Conservation (phyloP, 495 filamentous ascomycete genomes). For the Alectoria sarmentosa region DNA sequence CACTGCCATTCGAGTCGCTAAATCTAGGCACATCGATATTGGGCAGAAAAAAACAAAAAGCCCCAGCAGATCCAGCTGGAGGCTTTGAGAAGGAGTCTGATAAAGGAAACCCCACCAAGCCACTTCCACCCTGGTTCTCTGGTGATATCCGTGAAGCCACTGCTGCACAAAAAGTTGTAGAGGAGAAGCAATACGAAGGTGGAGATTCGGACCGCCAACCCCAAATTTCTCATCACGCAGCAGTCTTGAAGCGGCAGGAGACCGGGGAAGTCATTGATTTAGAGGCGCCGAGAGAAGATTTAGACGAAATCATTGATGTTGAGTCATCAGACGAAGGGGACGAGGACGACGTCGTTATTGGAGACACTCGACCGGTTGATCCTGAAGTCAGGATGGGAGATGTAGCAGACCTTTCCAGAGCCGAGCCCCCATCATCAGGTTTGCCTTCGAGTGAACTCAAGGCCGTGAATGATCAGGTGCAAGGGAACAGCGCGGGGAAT, state of each 20-base stretch:
- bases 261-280: constrained; percentile 42
- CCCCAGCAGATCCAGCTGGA: constrained; percentile 50
- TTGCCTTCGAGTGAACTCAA: background rate
- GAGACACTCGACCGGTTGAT: constrained; percentile 36
- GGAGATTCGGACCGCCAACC: constrained; percentile 17
- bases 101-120: constrained; percentile 45
- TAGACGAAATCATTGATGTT: constrained; percentile 39
- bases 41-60: constrained; percentile 40
- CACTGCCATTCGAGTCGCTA: constrained; percentile 84
- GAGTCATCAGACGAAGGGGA: constrained; percentile 32
- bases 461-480: background rate
- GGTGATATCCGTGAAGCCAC: constrained; percentile 33
- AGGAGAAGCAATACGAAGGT: constrained; percentile 28
- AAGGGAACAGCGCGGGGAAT: background rate
- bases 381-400: constrained; percentile 35
- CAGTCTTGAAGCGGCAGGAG: constrained; percentile 37
- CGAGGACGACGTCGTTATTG: constrained; percentile 47
- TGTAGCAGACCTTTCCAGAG: constrained; percentile 34
- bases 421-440: constrained; percentile 34
- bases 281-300: constrained; percentile 30
- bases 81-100: constrained; percentile 57
- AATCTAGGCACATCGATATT: constrained; percentile 57
- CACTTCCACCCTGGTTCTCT: constrained; percentile 84
- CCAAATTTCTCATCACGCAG: constrained; percentile 24
- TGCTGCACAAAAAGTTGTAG: constrained; percentile 30